Base-by-base conservation (phyloP, 2,329 filamentous ascomycete genomes). In the Cladosporium sp. region DNA sequence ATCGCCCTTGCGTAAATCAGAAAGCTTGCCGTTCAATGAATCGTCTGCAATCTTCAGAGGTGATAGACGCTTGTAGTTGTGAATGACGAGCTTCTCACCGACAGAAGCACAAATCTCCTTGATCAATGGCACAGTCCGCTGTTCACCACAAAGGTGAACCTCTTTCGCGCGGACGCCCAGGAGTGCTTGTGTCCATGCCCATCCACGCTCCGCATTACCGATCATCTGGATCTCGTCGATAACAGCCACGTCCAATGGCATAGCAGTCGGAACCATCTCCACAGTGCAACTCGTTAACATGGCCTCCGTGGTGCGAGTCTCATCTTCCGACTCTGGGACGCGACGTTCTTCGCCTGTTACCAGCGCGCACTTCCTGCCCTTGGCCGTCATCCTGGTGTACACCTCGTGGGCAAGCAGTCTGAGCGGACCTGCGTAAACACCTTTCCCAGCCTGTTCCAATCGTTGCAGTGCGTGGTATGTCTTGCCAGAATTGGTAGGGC, bases 201-300 rank as follows among this genome's bases (percentile, higher is more conserved):
- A 96, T 1, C 95, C 94, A 65, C 94, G 87, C 0, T 90, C 84
- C 0, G 71, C 61, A 66, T 91, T 87, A 15, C 84, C 87, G 64
- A 99, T 90, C 94, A 99, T 97, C 74, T 99, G 94, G 58, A 99
- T 97, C 76, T 99, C 94, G 69, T 99, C 94, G 61, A 99, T 93
- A 64, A 99, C 93, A 1, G 91, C 93, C 35, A 99, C 92, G 40
- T 97, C 93, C 28, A 90, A 64, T 76, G 80, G n/a, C 79, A 69
- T 73, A 49, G 80, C 78, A 19, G 85, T 64, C 6, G 82, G 82
- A 22, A 86, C 80, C 87, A 99, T 99, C 72, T 99, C 94, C 3
- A 99, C 94, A 0, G 94, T 99, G 69, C 94, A 97, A 69, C 91
- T 93, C 58, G 81, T 82, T 68, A 96, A 19, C 87, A 60, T 80